Evolutionary conservation across 805 yeast genomes (phyloP), one percentile per base, ranked within the genome.

Genomic region (Kockiozyma suomiensis): DNA sequence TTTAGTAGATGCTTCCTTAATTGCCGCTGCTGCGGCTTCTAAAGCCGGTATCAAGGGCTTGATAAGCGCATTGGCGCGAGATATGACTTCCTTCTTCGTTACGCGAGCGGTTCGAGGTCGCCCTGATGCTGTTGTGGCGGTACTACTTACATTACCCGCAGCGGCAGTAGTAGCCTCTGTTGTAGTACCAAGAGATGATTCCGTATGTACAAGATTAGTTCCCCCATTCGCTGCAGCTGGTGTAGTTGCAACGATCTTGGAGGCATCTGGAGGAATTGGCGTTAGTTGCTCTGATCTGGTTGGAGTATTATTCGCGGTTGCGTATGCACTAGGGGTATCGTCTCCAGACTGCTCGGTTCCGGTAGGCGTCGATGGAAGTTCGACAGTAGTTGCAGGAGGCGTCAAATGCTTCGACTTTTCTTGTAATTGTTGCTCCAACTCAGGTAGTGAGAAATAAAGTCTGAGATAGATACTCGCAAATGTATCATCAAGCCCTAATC

Each of bases 401-500:
- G 54, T 30, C 32, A 33, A 12, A 1, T 45, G 40, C 19, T 17
- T 30, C 23, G 47, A 12, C 26, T 52, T 42, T n/a, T 40, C 50
- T 23, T 17, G 50, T 15, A 58, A 21, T 19, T 45, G 41, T 30
- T 21, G 4, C 42, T 65, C 61, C 2, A 65, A 40, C 28, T 58
- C 50, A 1, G 58, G 59, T 21, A 64, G 55, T 4, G 59, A 23
- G 19, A 43, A 50, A 54, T 76, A 86, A 7, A 87, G 69, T 55
- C 76, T 77, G 68, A 89, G 72, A 67, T 79, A 90, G 0, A 87
- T 70, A 6, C 86, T 80, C 37, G 85, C 84, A 61, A 82, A 82
- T 0, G 89, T 81, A 63, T 89, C 94, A 71, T 89, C 96, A 56
- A 88, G 81, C 8, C 53, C 57, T 55, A 88, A 81, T 23, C 54